Evolutionary conservation across 1,284 basidiomycete species (phyloP), one percentile per base, ranked within the genome.

Genomic region (Ustilago tritici): DNA sequence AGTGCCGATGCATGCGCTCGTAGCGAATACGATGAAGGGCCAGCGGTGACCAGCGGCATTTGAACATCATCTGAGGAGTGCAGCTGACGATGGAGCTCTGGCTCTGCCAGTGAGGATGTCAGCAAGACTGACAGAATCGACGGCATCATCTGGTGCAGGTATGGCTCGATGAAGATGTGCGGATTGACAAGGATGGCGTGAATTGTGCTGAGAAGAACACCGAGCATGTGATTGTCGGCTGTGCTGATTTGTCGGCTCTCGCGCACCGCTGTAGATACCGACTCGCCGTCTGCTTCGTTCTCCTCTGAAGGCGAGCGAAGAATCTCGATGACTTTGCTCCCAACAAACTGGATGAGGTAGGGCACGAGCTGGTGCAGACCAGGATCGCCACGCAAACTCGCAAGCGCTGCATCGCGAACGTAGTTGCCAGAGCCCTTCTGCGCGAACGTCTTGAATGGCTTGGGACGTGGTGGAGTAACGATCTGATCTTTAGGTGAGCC

Each of bases 91-190:
- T 57, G 58, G 41, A 62, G 53, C 64, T 75, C 65, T 10, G 68
- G 65, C 52, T 61, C 58, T 86, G 88, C 88, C 8, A 97, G 90
- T 10, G 92, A 90, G 0, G 94, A 93, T 66, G 96, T 93, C 8
- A 98, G 89, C 56, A 98, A 90, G 71, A 93, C 92, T 4, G 95
- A 96, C 32, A 99, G 91, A 47, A 98, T 90, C 0, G 95, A 92
- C 0, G 95, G 95, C 12, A 99, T 90, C 55, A 98, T 90, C 92
- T 98, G 96, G 84, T 98, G 96, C 5, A 99, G 89, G 93, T 96
- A 70, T 15, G 95, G 96, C 87, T 99, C 96, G 34, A 98, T 91
- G 83, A 96, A 98, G n/a, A 99, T 2, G 92, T 92, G 60, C 89
- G 89, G 85, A 95, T 99, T 78, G 40, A 76, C 65, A 34, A 85